Conservation (phyloP, 116 monocot species). For the Phalaenopsis hybrid region DNA sequence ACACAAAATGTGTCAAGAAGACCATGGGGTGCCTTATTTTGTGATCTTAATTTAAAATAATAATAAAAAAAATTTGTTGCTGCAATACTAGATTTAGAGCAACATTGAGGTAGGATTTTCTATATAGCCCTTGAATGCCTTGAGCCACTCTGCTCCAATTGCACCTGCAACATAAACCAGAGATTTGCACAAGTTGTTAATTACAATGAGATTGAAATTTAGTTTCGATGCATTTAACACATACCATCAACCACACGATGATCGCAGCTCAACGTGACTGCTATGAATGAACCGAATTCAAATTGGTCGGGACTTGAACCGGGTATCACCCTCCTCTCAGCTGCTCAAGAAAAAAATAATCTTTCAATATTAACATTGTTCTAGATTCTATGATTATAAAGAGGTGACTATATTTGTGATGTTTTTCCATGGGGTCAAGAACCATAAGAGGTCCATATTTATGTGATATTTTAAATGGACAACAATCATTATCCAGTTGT, state of each 20-base stretch:
- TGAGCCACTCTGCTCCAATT: slow-evolving; percentile 91
- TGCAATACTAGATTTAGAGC: slow-evolving; percentile 26
- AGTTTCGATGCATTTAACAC: neutral
- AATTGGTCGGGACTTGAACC: slow-evolving; percentile 54
- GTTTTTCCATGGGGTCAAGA: no score
- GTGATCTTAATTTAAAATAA: neutral
- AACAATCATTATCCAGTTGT: neutral
- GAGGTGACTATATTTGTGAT: neutral
- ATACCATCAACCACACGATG: slow-evolving; percentile 97
- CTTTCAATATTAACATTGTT: neutral
- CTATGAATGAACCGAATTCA: slow-evolving; percentile 84
- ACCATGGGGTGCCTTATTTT: slow-evolving; percentile 8
- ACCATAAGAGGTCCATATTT: neutral
- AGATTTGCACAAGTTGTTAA: neutral
- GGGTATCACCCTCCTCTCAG: slow-evolving; percentile 84
- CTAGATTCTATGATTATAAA: neutral
- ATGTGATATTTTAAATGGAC: neutral
- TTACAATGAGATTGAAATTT: neutral
- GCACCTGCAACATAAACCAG: slow-evolving; percentile 44
- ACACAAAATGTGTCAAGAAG: slow-evolving; percentile 2
- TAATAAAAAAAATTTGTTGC: slow-evolving; percentile 3
- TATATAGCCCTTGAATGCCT: slow-evolving; percentile 89
- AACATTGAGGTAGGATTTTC: slow-evolving; percentile 87
- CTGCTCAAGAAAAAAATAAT: slow-evolving; percentile 34
- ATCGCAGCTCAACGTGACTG: slow-evolving; percentile 94